Evolutionary conservation across 306 rosid species (phyloP).

Genomic region (Fragaria ananassa): DNA sequence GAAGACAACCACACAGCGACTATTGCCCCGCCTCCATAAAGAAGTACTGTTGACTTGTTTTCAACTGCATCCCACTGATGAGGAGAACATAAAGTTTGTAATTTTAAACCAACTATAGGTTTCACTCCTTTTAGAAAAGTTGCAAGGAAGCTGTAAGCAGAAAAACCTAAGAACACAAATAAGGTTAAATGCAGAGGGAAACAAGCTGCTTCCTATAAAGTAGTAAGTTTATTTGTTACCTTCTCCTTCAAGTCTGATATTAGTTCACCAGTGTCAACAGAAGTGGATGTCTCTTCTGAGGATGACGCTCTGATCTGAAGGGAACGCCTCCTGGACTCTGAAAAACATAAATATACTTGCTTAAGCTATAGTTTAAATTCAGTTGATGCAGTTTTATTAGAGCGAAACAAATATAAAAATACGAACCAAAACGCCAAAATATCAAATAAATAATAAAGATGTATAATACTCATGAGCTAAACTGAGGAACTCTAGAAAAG

Average conservation of each 20-base stretch:
- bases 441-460: not conserved
- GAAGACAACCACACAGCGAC: conserved; percentile 93
- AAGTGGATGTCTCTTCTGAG: conserved; percentile 77
- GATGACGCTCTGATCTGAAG: conserved; percentile 69
- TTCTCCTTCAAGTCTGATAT: conserved; percentile 86
- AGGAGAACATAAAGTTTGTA: conserved; percentile 4
- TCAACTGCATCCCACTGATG: conserved; percentile 94
- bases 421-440: not conserved
- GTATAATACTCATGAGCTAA: not conserved
- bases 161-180: not conserved
- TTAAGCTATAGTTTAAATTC: not conserved
- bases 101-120: not conserved
- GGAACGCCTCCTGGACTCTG: conserved; percentile 55
- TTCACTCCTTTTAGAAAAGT: not conserved
- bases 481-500: not conserved
- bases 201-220: not conserved
- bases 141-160: not conserved
- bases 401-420: not conserved
- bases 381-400: not conserved
- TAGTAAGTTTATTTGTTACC: conserved; percentile 42
- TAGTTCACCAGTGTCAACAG: conserved; percentile 62
- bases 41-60: conserved; percentile 88
- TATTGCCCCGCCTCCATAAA: conserved; percentile 91
- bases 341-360: conserved; percentile 6
- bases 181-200: not conserved